Percentiles rank a stretch among this genome's conserved stretches.
Evolutionary conservation across 2,329 filamentous ascomycete genomes (phyloP).

Genomic region (Alternaria incomplexa): DNA sequence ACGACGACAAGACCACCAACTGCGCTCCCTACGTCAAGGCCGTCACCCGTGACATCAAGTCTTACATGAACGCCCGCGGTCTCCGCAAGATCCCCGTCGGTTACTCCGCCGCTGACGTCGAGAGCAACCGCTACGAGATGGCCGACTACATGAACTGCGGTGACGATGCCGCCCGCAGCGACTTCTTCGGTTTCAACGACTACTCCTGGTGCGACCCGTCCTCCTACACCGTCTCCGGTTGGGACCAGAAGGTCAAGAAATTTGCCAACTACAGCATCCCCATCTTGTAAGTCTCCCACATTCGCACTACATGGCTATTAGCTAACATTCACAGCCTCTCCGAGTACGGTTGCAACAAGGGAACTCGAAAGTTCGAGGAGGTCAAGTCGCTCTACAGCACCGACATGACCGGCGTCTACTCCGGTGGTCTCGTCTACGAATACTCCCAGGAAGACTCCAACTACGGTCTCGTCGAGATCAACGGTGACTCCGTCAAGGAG

Average conservation of each 20-base stretch:
- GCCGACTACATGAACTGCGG: conserved; percentile 95
- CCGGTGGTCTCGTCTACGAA: conserved; percentile 94
- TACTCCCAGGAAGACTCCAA: conserved; percentile 75
- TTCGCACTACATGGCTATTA: background rate
- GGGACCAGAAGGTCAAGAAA: conserved; percentile 87
- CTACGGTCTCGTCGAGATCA: conserved; percentile 76
- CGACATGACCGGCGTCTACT: conserved; percentile 90
- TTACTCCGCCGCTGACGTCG: conserved; percentile 85
- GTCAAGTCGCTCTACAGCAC: conserved; percentile 77
- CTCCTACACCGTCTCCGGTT: conserved; percentile 73
- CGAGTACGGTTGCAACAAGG: conserved; percentile 89
- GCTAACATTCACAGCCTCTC: conserved; percentile 65
- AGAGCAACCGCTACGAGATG: conserved; percentile 83
- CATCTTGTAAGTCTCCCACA: conserved; percentile 65
- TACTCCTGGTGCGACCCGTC: conserved; percentile 84
- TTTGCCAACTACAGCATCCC: conserved; percentile 86
- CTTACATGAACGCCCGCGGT: conserved; percentile 75
- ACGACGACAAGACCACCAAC: conserved; percentile 65
- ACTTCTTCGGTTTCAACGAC: conserved; percentile 91
- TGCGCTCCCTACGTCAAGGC: conserved; percentile 75
- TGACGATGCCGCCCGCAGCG: conserved; percentile 78
- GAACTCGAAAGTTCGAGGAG: conserved; percentile 82
- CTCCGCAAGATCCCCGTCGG: conserved; percentile 75
- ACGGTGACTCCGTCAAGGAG: conserved; percentile 61
- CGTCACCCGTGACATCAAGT: conserved; percentile 79